Evolutionary conservation across 2,329 filamentous ascomycete species (phyloP).

Genomic region (Falciphora oryzae): DNA sequence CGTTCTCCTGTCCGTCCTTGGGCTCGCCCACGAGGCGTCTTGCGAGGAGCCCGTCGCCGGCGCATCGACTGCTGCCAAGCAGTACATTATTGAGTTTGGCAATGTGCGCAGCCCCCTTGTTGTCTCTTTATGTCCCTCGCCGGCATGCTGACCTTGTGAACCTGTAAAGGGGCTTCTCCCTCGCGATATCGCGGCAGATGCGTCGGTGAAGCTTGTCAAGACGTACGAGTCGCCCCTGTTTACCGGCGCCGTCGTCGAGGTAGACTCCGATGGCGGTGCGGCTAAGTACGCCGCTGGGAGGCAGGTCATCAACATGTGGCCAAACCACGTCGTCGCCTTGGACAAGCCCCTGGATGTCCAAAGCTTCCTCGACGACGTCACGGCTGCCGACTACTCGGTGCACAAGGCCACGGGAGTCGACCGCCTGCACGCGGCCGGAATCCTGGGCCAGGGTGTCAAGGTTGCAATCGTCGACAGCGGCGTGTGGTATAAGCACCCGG

Average conservation of each 20-base stretch:
- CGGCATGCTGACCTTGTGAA: not conserved
- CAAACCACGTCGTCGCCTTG: not conserved
- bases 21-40: conserved; percentile 1
- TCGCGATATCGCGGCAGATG: not conserved
- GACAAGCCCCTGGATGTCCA: not conserved
- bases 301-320: conserved; percentile 7
- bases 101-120: not conserved
- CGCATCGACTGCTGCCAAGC: not conserved
- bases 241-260: conserved; percentile 6
- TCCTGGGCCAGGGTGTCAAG: conserved; percentile 11
- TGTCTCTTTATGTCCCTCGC: not conserved
- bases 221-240: conserved; percentile 7
- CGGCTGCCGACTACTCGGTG: conserved; percentile 9
- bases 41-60: not conserved
- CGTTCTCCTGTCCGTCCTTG: not conserved
- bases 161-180: not conserved
- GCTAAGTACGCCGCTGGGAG: conserved; percentile 3
- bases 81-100: conserved; percentile 5
- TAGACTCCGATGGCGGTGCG: not conserved
- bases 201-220: conserved; percentile 6
- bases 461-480: conserved; percentile 13
- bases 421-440: conserved; percentile 13
- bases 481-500: conserved; percentile 13
- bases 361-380: not conserved
- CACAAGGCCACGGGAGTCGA: conserved; percentile 17